Evolutionary conservation across 129 eudicot species (phyloP).

Genomic region (Arctium minus): DNA sequence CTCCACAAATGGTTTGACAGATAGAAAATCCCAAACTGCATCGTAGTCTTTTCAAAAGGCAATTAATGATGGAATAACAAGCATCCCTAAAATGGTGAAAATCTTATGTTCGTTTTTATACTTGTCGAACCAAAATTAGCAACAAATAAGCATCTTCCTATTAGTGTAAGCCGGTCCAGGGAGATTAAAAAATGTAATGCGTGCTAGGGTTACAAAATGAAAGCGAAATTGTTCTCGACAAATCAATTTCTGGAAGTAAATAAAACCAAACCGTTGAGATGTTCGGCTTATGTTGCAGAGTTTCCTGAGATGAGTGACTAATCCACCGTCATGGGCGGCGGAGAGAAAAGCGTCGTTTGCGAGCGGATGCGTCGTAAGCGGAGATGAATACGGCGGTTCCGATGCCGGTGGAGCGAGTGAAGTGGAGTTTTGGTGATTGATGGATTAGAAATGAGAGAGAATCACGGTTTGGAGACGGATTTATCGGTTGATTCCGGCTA

Average conservation of each 20-base stretch:
- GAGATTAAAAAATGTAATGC: neutral
- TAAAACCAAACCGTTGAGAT: constrained; percentile 10
- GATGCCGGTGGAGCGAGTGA: neutral
- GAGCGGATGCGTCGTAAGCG: neutral
- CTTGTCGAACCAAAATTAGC: neutral
- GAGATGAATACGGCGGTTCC: neutral
- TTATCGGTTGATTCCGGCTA: neutral
- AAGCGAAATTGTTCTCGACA: constrained; percentile 6
- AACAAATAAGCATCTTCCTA: neutral
- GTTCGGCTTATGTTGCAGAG: constrained; percentile 1
- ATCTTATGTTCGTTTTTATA: neutral
- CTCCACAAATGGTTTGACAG: constrained; percentile 3
- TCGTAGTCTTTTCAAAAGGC: neutral
- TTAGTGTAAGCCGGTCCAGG: neutral
- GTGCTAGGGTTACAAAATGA: constrained; percentile 20
- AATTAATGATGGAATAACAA: neutral
- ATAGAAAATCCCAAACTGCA: neutral
- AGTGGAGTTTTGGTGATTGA: constrained; percentile 3
- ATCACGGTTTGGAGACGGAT: neutral
- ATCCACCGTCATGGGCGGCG: neutral
- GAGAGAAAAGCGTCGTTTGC: neutral
- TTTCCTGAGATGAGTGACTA: constrained; percentile 12
- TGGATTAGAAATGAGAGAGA: neutral
- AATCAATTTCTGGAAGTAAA: neutral
- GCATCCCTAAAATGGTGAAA: neutral